A percentile compares a stretch with the other conserved stretches of the same genome.
These are phyloP conservation scores for Penicillium sp. DNA, from an alignment of 2,329 filamentous ascomycete genomes.

Conservation along the genomic window DNA sequence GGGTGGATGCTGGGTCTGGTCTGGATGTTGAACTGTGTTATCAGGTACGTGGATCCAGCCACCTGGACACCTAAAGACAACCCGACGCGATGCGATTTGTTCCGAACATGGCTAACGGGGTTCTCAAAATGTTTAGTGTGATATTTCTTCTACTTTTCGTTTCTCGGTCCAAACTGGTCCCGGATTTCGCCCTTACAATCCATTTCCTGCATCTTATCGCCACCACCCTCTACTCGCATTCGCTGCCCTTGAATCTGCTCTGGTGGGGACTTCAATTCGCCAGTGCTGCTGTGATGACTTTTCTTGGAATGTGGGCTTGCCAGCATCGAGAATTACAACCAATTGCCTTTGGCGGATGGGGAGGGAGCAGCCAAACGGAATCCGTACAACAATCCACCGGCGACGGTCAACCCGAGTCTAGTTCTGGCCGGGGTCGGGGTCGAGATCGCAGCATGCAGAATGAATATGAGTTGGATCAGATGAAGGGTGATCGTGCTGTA, in stretches of 20 bases:
- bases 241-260: constrained; percentile 68
- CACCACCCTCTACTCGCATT: constrained; percentile 70
- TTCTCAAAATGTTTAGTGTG: constrained; percentile 53
- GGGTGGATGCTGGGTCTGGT: constrained; percentile 64
- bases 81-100: background rate
- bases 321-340: constrained; percentile 83
- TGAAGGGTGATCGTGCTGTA: constrained; percentile 32
- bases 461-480: constrained; percentile 34
- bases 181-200: constrained; percentile 87
- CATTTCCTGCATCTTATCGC: constrained; percentile 75
- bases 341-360: constrained; percentile 72
- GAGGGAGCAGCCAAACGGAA: constrained; percentile 15
- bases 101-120: background rate
- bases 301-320: constrained; percentile 81
- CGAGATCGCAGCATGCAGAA: constrained; percentile 24
- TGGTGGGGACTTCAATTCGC: constrained; percentile 74
- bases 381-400: constrained; percentile 10
- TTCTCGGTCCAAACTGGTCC: constrained; percentile 84
- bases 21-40: constrained; percentile 60
- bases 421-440: constrained; percentile 29
- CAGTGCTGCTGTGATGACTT: constrained; percentile 59
- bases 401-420: constrained; percentile 21
- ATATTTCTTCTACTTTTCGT: constrained; percentile 78
- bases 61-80: too few species aligned
- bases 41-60: constrained; percentile 51